phyloP scores from a whole-genome alignment of 2,329 filamentous ascomycete species.

The Aspergillus bombycis region DNA sequence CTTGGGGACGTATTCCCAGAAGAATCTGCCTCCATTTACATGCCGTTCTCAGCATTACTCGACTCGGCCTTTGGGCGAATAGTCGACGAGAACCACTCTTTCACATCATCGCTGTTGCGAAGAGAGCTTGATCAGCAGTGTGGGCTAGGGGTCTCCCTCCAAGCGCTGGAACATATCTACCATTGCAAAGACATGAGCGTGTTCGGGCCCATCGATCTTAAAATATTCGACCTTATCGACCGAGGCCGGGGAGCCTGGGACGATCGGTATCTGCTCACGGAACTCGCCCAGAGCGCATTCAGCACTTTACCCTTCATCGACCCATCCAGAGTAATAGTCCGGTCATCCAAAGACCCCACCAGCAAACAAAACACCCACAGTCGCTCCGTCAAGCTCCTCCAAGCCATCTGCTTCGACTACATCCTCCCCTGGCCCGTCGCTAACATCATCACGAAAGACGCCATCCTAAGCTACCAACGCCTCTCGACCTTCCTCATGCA shows the following conservation, averaged over 20 bases:
- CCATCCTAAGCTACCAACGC: conserved; percentile 68
- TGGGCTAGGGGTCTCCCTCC: conserved; percentile 66
- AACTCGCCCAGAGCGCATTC: conserved; percentile 74
- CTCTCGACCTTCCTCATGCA: conserved; percentile 79
- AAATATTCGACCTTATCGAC: conserved; percentile 77
- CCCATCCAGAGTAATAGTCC: conserved; percentile 64
- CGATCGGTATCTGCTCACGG: conserved; percentile 79
- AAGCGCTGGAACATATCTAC: conserved; percentile 72
- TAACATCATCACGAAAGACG: conserved; percentile 72
- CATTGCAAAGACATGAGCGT: conserved; percentile 74
- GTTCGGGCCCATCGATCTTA: conserved; percentile 66
- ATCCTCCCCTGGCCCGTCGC: conserved; percentile 66
- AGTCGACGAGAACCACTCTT: conserved; percentile 73
- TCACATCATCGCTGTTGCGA: conserved; percentile 68
- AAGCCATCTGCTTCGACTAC: conserved; percentile 68
- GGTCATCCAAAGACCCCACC: conserved; percentile 48
- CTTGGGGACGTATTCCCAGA: conserved; percentile 43
- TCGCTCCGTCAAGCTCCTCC: conserved; percentile 65
- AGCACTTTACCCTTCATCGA: conserved; percentile 57
- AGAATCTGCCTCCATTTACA: conserved; percentile 32
- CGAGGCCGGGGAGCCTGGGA: conserved; percentile 66
- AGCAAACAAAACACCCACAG: conserved; percentile 52
- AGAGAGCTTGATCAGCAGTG: conserved; percentile 69
- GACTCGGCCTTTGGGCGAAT: conserved; percentile 71
- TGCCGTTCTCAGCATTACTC: conserved; percentile 68